Evolutionary conservation across 768 basidiomycete species (phyloP).

Genomic region (Trametes sanguinea): DNA sequence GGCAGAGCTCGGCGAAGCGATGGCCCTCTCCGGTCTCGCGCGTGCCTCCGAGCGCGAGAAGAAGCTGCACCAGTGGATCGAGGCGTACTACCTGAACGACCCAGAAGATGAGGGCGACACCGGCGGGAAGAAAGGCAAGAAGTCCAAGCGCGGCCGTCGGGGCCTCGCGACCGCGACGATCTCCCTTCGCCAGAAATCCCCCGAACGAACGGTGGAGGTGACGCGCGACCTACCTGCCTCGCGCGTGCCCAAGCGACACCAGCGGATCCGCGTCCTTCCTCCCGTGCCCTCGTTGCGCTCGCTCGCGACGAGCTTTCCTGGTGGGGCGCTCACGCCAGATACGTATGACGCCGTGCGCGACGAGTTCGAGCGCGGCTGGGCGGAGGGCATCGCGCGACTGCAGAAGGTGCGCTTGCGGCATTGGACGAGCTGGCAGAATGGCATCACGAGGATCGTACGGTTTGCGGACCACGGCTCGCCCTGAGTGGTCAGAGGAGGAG

Average conservation of each 20-base stretch:
- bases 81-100: slow-evolving; percentile 25
- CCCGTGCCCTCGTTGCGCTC: slow-evolving; percentile 50
- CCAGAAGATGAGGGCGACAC: background rate
- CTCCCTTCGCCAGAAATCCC: slow-evolving; percentile 42
- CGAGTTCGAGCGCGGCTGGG: slow-evolving; percentile 66
- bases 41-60: slow-evolving; percentile 70
- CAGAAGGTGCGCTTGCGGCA: slow-evolving; percentile 49
- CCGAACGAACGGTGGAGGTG: background rate
- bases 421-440: slow-evolving; percentile 48
- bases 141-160: slow-evolving; percentile 45
- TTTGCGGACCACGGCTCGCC: slow-evolving; percentile 35
- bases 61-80: slow-evolving; percentile 53
- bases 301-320: slow-evolving; percentile 44
- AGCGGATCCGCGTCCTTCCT: slow-evolving; percentile 60
- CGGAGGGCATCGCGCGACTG: slow-evolving; percentile 56
- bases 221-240: background rate
- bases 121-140: slow-evolving; percentile 3
- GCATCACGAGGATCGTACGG: slow-evolving; percentile 43
- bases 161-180: slow-evolving; percentile 70
- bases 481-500: slow-evolving; percentile 29
- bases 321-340: slow-evolving; percentile 30
- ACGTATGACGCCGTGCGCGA: slow-evolving; percentile 43
- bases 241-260: slow-evolving; percentile 15
- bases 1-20: slow-evolving; percentile 58
- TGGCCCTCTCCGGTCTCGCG: slow-evolving; percentile 61